Percentiles rank a stretch among this genome's conserved stretches.
Conservation (phyloP, 331 rosid genomes). For the Dryas integrifolia region DNA sequence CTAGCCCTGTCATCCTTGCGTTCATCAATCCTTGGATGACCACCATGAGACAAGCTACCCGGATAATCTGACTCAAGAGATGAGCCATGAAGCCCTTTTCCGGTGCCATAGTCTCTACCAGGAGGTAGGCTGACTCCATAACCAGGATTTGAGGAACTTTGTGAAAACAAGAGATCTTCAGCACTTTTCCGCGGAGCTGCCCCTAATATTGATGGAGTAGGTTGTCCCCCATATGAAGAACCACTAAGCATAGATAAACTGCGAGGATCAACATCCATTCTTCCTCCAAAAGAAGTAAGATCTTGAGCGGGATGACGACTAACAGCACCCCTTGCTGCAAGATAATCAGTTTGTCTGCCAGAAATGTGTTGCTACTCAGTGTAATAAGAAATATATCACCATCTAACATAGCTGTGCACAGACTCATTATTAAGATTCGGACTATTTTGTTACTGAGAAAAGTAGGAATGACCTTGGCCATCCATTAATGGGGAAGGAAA, state of each 20-base stretch:
- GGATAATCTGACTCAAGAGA: constrained; percentile 72
- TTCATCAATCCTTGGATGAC: constrained; percentile 55
- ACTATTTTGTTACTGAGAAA: constrained; percentile 24
- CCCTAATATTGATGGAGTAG: constrained; percentile 84
- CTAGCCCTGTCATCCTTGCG: constrained; percentile 88
- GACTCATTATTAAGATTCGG: constrained; percentile 40
- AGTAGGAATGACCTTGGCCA: constrained; percentile 22
- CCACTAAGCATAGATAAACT: constrained; percentile 69
- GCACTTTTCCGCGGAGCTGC: constrained; percentile 90
- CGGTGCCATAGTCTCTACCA: constrained; percentile 91
- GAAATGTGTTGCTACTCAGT: constrained; percentile 93
- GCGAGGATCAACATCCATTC: constrained; percentile 85
- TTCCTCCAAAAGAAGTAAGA: constrained; percentile 79
- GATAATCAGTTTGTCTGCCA: constrained; percentile 99
- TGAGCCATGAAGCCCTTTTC: constrained; percentile 79
- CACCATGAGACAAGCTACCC: constrained; percentile 49
- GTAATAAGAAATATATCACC: constrained; percentile 62
- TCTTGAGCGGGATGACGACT: constrained; percentile 89
- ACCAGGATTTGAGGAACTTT: constrained; percentile 86
- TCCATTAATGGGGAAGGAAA: constrained; percentile 24
- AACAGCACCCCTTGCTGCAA: constrained; percentile 86
- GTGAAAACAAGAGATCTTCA: constrained; percentile 79
- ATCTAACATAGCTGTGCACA: constrained; percentile 51
- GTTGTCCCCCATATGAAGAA: constrained; percentile 76
- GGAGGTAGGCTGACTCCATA: constrained; percentile 99